These are phyloP conservation scores for Trifolium subterraneum DNA, from an alignment of 306 rosid species.

Conservation along the genomic window DNA sequence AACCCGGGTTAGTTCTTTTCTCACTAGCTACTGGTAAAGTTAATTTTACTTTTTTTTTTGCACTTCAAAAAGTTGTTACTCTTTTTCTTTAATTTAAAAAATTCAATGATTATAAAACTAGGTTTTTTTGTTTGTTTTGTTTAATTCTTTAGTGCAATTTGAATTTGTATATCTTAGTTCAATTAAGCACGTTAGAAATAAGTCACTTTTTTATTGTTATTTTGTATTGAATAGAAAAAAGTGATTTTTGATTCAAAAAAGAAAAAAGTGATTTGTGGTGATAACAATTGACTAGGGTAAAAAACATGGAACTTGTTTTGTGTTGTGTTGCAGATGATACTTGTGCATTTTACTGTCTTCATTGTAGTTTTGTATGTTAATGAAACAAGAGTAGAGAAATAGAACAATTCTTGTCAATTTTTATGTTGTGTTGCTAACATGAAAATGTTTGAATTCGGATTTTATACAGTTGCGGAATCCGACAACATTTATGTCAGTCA, in stretches of 20 bases:
- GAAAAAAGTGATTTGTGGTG: constrained; percentile 1
- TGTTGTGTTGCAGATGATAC: constrained; percentile 2
- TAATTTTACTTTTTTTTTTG: background rate
- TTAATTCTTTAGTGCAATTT: constrained; percentile 29
- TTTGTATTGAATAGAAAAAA: background rate
- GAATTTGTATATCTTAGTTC: constrained; percentile 9
- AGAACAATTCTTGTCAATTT: background rate
- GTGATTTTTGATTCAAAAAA: too few relatives aligned
- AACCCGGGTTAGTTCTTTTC: constrained; percentile 56
- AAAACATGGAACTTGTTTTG: constrained; percentile 19
- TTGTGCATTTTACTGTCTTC: background rate
- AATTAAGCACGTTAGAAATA: constrained; percentile 2
- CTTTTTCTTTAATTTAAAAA: background rate
- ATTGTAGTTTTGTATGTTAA: background rate
- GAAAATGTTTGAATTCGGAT: constrained; percentile 4
- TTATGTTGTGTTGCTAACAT: background rate
- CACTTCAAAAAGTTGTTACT: background rate
- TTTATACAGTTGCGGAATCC: background rate
- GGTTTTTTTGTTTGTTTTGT: background rate
- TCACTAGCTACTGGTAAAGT: constrained; percentile 5
- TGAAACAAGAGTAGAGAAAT: background rate
- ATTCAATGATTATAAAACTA: background rate
- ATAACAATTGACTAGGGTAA: constrained; percentile 20
- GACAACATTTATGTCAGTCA: background rate
- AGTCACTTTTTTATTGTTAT: background rate